Evolutionary conservation across 495 filamentous ascomycete species (phyloP).

Genomic region (Neurospora terricola): DNA sequence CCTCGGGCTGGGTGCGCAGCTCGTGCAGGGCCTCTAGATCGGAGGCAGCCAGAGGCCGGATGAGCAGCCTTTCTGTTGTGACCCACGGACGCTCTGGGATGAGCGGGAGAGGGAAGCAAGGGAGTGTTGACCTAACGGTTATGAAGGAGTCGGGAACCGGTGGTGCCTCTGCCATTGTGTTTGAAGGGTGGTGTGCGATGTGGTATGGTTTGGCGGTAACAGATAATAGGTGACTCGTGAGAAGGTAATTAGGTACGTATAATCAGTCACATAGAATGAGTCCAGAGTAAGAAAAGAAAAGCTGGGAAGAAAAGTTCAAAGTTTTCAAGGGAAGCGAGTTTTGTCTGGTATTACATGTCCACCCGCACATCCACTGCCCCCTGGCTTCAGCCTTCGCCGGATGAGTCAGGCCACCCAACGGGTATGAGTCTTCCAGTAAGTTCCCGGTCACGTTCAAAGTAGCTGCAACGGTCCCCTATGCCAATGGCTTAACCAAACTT

Average conservation of each 20-base stretch:
- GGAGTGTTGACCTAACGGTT: constrained; percentile 27
- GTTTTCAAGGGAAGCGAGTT: neutral
- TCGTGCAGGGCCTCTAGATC: constrained; percentile 29
- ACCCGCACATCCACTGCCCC: neutral
- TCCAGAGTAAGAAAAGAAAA: neutral
- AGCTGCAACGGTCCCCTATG: neutral
- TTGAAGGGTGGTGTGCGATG: neutral
- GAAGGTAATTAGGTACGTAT: neutral
- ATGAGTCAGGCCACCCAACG: neutral
- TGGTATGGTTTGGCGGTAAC: neutral
- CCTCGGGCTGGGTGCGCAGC: constrained; percentile 39
- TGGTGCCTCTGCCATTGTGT: neutral
- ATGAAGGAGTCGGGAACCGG: constrained; percentile 6
- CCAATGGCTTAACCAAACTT: neutral
- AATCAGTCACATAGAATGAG: neutral
- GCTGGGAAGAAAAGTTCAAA: neutral
- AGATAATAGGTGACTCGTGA: neutral
- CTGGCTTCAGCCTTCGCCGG: neutral
- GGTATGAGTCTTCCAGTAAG: neutral
- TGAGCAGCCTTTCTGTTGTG: constrained; percentile 32
- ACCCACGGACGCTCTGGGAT: constrained; percentile 20
- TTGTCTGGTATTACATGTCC: neutral
- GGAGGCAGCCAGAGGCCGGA: constrained; percentile 28
- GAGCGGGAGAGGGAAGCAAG: constrained; percentile 18
- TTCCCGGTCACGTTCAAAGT: neutral